Conservation (phyloP, 176 grass and related monocot species). For the Cenchrus americanus region DNA sequence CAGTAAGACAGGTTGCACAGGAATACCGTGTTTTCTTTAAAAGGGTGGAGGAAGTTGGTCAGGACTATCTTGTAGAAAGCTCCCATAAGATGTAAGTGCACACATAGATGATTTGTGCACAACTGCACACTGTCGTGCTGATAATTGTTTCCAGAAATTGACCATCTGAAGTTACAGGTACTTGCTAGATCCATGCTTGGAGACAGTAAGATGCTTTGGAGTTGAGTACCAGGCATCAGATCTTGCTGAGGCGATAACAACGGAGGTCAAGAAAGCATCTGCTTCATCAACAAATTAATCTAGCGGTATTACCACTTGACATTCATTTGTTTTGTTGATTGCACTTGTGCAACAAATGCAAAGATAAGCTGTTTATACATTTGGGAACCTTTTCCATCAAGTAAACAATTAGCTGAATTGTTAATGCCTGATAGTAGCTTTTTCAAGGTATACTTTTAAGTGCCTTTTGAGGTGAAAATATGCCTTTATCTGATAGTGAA, state of each 20-base stretch:
- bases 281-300: slow-evolving; percentile 49
- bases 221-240: slow-evolving; percentile 75
- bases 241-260: slow-evolving; percentile 71
- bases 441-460: slow-evolving; percentile 3
- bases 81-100: slow-evolving; percentile 81
- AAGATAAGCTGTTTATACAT: slow-evolving; percentile 24
- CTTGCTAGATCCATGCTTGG: slow-evolving; percentile 89
- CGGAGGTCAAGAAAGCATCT: slow-evolving; percentile 65
- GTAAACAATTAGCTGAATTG: slow-evolving; percentile 13
- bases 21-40: slow-evolving; percentile 95
- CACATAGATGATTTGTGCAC: neutral
- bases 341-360: slow-evolving; percentile 30
- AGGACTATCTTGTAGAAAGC: slow-evolving; percentile 92
- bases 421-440: neutral
- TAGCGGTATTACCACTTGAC: slow-evolving; percentile 35
- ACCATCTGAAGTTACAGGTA: slow-evolving; percentile 65
- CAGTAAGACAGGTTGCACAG: slow-evolving; percentile 92
- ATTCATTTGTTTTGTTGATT: slow-evolving; percentile 40
- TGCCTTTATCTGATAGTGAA: slow-evolving; percentile 10
- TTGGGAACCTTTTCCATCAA: slow-evolving; percentile 8
- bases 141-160: slow-evolving; percentile 35
- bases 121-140: slow-evolving; percentile 9
- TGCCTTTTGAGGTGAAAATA: slow-evolving; percentile 29
- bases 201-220: slow-evolving; percentile 83
- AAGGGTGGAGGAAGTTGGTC: slow-evolving; percentile 78